phyloP scores from a whole-genome alignment of 805 yeast species.

The Pichia sporocuriosa region DNA sequence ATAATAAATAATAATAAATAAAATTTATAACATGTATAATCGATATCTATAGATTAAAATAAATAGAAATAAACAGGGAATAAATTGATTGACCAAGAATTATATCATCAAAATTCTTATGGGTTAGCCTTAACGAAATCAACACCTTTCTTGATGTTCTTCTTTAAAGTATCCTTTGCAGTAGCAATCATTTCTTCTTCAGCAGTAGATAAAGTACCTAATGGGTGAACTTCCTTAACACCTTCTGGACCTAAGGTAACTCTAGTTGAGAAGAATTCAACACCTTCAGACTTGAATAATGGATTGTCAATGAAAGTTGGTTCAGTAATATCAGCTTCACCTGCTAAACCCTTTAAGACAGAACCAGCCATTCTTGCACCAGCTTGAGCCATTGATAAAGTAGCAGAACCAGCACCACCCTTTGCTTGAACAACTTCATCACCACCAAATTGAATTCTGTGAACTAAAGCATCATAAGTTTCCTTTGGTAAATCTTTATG shows the following conservation, averaged over 20 bases:
- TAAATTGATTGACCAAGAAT: no score
- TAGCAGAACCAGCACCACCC: constrained; percentile 79
- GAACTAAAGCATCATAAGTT: constrained; percentile 57
- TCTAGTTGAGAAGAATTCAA: constrained; percentile 92
- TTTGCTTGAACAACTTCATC: constrained; percentile 85
- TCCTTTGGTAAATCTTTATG: constrained; percentile 62
- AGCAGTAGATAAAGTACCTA: constrained; percentile 65
- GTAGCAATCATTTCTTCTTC: constrained; percentile 79
- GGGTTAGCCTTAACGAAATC: constrained; percentile 74
- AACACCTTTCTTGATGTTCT: constrained; percentile 91
- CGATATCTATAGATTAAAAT: background rate
- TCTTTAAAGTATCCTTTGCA: constrained; percentile 84
- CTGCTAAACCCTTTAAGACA: constrained; percentile 49
- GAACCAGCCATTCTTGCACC: constrained; percentile 70
- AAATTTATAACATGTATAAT: no score
- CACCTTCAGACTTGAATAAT: constrained; percentile 79
- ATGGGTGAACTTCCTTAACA: constrained; percentile 70
- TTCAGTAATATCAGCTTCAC: constrained; percentile 42
- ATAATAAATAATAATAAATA: background rate
- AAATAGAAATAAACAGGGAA: background rate
- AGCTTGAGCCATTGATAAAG: constrained; percentile 81
- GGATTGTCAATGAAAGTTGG: constrained; percentile 66
- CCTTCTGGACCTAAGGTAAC: constrained; percentile 92
- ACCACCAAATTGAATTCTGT: constrained; percentile 92
- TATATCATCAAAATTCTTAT: constrained; percentile 31